A percentile compares a stretch with the other conserved stretches of the same genome.
These are phyloP conservation scores for Xanthoconium separans DNA, from an alignment of 1,284 basidiomycete species.

Conservation along the genomic window DNA sequence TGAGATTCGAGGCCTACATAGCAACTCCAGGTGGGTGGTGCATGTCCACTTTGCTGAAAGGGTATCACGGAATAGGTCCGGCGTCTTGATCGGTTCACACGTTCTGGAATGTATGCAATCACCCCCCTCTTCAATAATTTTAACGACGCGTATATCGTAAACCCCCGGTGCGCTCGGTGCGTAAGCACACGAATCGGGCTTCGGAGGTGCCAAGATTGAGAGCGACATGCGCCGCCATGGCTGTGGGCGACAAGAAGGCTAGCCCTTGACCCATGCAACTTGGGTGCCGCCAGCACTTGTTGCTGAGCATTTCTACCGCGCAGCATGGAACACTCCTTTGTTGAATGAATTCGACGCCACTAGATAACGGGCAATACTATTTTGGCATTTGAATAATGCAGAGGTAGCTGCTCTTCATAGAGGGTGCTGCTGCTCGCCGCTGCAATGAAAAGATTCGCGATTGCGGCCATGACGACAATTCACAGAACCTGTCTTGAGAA, in stretches of 20 bases:
- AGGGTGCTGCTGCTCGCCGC: background rate
- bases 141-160: slow-evolving; percentile 19
- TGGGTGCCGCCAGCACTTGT: slow-evolving; percentile 13
- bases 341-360: slow-evolving; percentile 30
- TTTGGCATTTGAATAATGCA: slow-evolving; percentile 23
- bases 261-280: slow-evolving; percentile 32
- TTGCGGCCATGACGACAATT: slow-evolving; percentile 25
- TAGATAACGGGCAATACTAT: slow-evolving; percentile 26
- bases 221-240: slow-evolving; percentile 6
- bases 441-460: slow-evolving; percentile 11
- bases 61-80: slow-evolving; percentile 14
- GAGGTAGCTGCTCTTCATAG: slow-evolving; percentile 9
- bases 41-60: slow-evolving; percentile 21
- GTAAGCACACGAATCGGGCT: slow-evolving; percentile 22
- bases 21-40: slow-evolving; percentile 27
- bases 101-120: slow-evolving; percentile 27
- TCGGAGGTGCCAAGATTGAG: slow-evolving; percentile 16
- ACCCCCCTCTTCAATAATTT: slow-evolving; percentile 11
- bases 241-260: slow-evolving; percentile 13
- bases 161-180: slow-evolving; percentile 19
- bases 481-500: slow-evolving; percentile 23
- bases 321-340: slow-evolving; percentile 27
- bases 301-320: slow-evolving; percentile 13
- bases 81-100: slow-evolving; percentile 24
- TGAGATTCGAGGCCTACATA: slow-evolving; percentile 23